Evolutionary conservation across 352 stramenopile species (phyloP), one percentile per base, ranked within the genome.

Genomic region (Phytophthora niederhauseri): DNA sequence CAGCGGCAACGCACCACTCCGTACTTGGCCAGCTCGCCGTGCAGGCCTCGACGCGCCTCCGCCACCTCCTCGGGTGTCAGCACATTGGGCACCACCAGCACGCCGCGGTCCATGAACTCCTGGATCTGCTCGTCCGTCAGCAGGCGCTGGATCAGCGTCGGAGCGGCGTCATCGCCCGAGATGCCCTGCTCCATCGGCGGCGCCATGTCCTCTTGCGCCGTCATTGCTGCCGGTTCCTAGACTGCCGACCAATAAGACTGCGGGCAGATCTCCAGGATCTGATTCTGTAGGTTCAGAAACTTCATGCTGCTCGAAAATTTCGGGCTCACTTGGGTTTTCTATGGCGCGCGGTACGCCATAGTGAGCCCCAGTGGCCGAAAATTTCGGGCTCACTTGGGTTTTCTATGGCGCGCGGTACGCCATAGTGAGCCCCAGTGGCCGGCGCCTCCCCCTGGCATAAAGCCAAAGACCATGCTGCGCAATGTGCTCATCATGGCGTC

Each of bases 401-500:
- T 49, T 61, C 7, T 64, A 30, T 63, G 41, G n/a, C 31, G 45
- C 55, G 41, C 14, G 41, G 41, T 48, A 22, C 41, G 41, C 41
- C 17, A 48, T 22, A 48, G 41, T 48, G 41, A 20, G 41, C 15
- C 65, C 43, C 61, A 50, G 53, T 50, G 22, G 46, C 34, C n/a
- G n/a, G n/a, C n/a, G n/a, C n/a, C 41, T 72, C 65, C 66, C 66
- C 66, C 66, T 67, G 17, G 26, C 19, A 34, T 51, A 61, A 62
- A 57, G 46, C 41, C 24, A 71, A 55, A n/a, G 62, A 67, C 48
- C 48, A 98, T 98, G 93, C 87, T 98, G 62, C 89, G 91, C 57
- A 98, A 97, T 74, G 89, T 98, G 52, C 81, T 98, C 46, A 91
- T 98, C 66, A 97, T 98, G 87, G 82, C 90, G 31, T 91, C 85